phyloP scores from a whole-genome alignment of 805 yeast genomes.

The Nematodospora valgi region DNA sequence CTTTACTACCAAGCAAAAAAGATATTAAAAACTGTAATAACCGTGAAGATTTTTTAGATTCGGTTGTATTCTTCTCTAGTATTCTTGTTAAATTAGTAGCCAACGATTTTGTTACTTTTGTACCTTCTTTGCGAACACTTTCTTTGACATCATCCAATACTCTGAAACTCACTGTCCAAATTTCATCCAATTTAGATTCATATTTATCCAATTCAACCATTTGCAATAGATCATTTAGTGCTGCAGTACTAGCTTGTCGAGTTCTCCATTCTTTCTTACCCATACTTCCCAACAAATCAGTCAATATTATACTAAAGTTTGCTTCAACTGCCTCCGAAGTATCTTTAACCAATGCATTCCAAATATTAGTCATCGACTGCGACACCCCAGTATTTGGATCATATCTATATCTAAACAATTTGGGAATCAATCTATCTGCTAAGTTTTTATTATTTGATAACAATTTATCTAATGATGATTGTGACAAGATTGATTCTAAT shows the following conservation, averaged over 20 bases:
- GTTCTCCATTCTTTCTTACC: slow-evolving; percentile 89
- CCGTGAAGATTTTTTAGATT: slow-evolving; percentile 39
- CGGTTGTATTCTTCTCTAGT: slow-evolving; percentile 42
- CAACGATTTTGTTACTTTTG: slow-evolving; percentile 60
- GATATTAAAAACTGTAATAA: slow-evolving; percentile 65
- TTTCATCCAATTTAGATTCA: slow-evolving; percentile 51
- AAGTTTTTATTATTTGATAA: slow-evolving; percentile 51
- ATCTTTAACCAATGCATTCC: slow-evolving; percentile 69
- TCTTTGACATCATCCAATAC: slow-evolving; percentile 92
- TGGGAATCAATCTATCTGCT: slow-evolving; percentile 68
- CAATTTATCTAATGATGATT: slow-evolving; percentile 65
- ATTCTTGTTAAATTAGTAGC: slow-evolving; percentile 60
- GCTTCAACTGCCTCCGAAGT: slow-evolving; percentile 50
- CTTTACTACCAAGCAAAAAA: slow-evolving; percentile 73
- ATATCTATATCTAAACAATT: slow-evolving; percentile 75
- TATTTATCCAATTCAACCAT: slow-evolving; percentile 54
- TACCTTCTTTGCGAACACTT: slow-evolving; percentile 82
- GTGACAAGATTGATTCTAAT: slow-evolving; percentile 77
- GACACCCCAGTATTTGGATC: slow-evolving; percentile 80
- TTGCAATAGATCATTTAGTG: slow-evolving; percentile 65
- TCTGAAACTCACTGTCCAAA: slow-evolving; percentile 89
- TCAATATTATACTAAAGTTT: slow-evolving; percentile 56
- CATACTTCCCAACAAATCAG: slow-evolving; percentile 65
- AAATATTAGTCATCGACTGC: slow-evolving; percentile 81
- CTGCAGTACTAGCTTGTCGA: slow-evolving; percentile 81